Evolutionary conservation across 805 yeast genomes (phyloP), one percentile per base, ranked within the genome.

Genomic region (Myxozyma monticola): DNA sequence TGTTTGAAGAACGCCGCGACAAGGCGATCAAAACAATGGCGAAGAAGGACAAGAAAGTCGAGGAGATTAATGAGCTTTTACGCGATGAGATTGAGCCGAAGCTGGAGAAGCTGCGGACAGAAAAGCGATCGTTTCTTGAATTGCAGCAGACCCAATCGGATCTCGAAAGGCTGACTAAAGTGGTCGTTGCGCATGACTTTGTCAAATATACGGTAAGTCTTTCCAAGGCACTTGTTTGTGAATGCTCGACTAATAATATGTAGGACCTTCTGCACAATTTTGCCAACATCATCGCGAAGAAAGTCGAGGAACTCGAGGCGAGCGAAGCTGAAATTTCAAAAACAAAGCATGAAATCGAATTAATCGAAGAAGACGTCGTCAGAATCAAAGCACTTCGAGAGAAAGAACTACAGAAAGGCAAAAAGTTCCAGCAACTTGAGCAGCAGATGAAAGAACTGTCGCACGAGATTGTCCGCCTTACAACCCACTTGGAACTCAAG

Each of bases 41-140:
- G 0, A 90, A 89, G 69, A 91, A 91, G 63, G 96, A 93, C 60
- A 77, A 85, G 14, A 90, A 90, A 62, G 75, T 93, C 43, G 78
- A 75, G 30, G 95, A 88, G 64, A 90, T 89, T 46, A 76, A 85
- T 59, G 75, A 77, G 26, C 68, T 90, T 37, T 72, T 91, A 48
- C 72, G 73, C 15, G 96, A 90, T 64, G 98, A 93, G 66, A 91
- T 93, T 53, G 95, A 87, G 64, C 99, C 99, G 3, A 88, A 89
- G 64, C 73, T 93, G 43, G 90, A 85, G 49, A 83, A 84, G 62
- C 72, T 90, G 42, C 77, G 95, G 54, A 76, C 77, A 47, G 96
- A 91, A 61, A 91, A 89, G 68, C 78, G 93, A 62, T 74, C 81
- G 24, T 90, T 85, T 62, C 67, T 89, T 30, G 97, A 91, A 63